phyloP scores from a whole-genome alignment of 768 basidiomycete species.

The Leccinum disarticulatum region DNA sequence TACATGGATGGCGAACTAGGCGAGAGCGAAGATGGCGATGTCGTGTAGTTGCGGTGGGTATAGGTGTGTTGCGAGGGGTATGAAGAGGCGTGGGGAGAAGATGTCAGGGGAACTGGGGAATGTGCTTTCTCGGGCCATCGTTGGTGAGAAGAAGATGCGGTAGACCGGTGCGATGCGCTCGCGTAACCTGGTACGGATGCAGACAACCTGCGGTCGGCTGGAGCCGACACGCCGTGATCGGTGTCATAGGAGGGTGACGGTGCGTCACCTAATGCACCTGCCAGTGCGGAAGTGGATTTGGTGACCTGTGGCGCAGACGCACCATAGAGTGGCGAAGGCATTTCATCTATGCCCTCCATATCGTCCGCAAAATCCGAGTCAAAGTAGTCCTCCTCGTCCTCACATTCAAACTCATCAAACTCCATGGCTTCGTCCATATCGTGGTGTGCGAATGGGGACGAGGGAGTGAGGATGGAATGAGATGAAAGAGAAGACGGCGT shows the following conservation, averaged over 20 bases:
- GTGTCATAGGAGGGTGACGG: constrained; percentile 14
- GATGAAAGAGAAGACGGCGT: constrained; percentile 35
- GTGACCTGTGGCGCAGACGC: constrained; percentile 23
- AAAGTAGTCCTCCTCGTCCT: constrained; percentile 32
- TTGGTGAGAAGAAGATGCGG: constrained; percentile 7
- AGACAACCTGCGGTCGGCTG: constrained; percentile 31
- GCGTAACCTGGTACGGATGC: constrained; percentile 34
- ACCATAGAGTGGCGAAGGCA: constrained; percentile 20
- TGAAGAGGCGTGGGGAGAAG: constrained; percentile 10
- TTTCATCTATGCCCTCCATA: constrained; percentile 31
- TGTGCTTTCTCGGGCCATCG: constrained; percentile 20
- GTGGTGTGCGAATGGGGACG: constrained; percentile 29
- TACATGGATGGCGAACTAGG: constrained; percentile 21
- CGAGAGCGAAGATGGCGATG: constrained; percentile 16
- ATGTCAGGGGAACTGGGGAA: constrained; percentile 9
- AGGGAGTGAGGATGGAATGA: constrained; percentile 31
- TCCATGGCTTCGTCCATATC: constrained; percentile 23
- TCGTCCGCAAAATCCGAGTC: constrained; percentile 35
- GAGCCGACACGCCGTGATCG: constrained; percentile 7
- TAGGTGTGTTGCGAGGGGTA: constrained; percentile 22
- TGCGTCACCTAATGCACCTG: constrained; percentile 32
- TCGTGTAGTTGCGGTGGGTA: constrained; percentile 22
- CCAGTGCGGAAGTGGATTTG: constrained; percentile 34
- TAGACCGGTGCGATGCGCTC: constrained; percentile 23
- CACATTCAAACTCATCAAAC: constrained; percentile 33